These are phyloP conservation scores for Cicer arietinum DNA, from an alignment of 306 rosid genomes.

Conservation along the genomic window DNA sequence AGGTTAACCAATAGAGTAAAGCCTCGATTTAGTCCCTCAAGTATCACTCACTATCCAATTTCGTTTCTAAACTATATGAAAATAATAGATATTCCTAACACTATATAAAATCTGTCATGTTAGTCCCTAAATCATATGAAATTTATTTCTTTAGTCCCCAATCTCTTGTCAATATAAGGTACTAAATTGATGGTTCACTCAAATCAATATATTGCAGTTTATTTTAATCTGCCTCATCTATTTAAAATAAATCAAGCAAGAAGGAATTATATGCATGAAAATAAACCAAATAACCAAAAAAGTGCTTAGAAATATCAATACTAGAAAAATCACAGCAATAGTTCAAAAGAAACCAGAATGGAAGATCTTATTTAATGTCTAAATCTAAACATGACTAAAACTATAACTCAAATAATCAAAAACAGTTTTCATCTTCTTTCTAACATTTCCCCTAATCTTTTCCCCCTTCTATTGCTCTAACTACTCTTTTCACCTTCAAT, in stretches of 20 bases:
- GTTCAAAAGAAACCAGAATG: conserved; percentile 42
- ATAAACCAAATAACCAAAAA: conserved; percentile 5
- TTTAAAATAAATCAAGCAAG: conserved; percentile 3
- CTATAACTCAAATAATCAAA: conserved; percentile 38
- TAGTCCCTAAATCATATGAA: no score
- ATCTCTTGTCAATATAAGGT: no score
- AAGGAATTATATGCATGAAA: conserved; percentile 25
- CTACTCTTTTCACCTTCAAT: conserved; percentile 67
- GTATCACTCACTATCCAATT: no score
- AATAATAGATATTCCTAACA: no score
- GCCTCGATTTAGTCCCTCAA: no score
- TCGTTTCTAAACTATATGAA: no score
- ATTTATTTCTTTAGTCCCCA: no score
- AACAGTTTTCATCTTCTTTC: conserved; percentile 23
- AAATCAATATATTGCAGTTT: no score
- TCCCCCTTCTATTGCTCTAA: conserved; percentile 38
- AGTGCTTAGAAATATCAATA: conserved; percentile 14
- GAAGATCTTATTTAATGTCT: conserved; percentile 37
- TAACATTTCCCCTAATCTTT: conserved; percentile 11
- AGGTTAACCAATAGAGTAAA: neutral
- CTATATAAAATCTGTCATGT: no score
- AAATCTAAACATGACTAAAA: conserved; percentile 34
- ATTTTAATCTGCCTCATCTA: no score
- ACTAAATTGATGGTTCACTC: no score
- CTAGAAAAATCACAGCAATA: conserved; percentile 25